Base-by-base conservation (phyloP, 1,139 yeast genomes). In the Arxiozyma heterogenica region DNA sequence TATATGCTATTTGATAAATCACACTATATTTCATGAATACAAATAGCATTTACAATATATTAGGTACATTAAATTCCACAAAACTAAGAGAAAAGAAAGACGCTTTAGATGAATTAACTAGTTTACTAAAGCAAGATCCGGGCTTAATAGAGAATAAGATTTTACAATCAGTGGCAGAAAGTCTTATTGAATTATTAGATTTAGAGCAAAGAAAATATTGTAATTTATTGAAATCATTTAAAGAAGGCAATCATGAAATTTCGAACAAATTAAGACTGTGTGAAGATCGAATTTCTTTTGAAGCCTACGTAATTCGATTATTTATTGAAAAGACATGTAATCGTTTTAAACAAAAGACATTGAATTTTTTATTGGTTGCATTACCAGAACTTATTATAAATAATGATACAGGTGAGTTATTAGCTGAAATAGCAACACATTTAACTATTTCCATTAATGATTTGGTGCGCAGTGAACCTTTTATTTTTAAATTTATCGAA, bases 81-180 rank as follows among this genome's bases (percentile, higher is more conserved):
- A 81, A 77, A 60, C 69, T 79, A 44, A 78, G 76, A 57, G 84
- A 81, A 20, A 67, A 86, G 45, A 79, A 73, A 60, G 81, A 77
- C 49, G 83, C 80, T 0, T 61, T 82, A 18, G 66, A 64, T 34
- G 68, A 68, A 23, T 66, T 83, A 23, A 78, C 76, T 4, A 54
- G 65, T 0, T 50, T 64, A 3, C 56, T 69, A 23, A 61, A 63
- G 47, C 57, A 58, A 8, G 47, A 65, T 20, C 63, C 71, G 1
- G 57, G 58, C 21, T 22, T 44, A 2, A 45, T 67, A 21, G 61
- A 62, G 4, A 58, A 58, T 7, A 65, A 67, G 45, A 54, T 62
- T 1, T 55, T 71, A 4, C 49, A 61, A 0, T 51, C 64, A 0
- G 59, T 80, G 11, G 58, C 72, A 12, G 71, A 71, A 21, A 71